Percentiles rank a stretch among this genome's conserved stretches.
phyloP scores from a whole-genome alignment of 106 monocot genomes.

The Posidonia australis region DNA sequence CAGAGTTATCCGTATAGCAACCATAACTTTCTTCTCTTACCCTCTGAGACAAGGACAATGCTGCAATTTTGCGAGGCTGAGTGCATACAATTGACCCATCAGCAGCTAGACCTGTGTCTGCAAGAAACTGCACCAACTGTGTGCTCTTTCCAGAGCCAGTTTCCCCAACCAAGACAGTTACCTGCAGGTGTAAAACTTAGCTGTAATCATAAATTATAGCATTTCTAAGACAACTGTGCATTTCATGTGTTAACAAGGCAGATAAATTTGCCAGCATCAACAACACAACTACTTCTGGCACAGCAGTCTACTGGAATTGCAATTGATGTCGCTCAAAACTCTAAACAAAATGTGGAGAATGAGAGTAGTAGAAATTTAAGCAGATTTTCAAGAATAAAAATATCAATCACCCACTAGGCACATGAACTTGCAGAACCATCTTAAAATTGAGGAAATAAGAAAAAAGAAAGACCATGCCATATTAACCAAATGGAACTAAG shows the following conservation, averaged over 20 bases:
- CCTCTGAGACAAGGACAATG: conserved; percentile 58
- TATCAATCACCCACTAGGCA: no score
- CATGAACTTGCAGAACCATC: no score
- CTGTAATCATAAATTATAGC: not conserved
- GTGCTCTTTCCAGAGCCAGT: conserved; percentile 99
- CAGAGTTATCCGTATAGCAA: conserved; percentile 45
- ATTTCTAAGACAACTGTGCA: not conserved
- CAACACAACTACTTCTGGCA: not conserved
- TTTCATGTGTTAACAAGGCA: not conserved
- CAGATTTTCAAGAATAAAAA: no score
- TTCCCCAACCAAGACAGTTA: conserved; percentile 70
- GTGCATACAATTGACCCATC: conserved; percentile 76
- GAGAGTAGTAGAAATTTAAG: no score
- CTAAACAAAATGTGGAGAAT: no score
- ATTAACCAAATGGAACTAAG: no score
- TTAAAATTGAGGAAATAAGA: no score
- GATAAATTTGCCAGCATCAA: not conserved
- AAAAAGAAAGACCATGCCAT: no score
- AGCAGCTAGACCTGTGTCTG: conserved; percentile 53
- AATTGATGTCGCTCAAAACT: no score
- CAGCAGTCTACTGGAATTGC: no score
- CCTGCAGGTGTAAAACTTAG: conserved; percentile 23
- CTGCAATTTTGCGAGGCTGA: conserved; percentile 94
- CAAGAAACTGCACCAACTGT: conserved; percentile 84
- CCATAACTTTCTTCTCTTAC: conserved; percentile 70